phyloP scores from a whole-genome alignment of 768 basidiomycete genomes.

The Ephemerocybe angulata region DNA sequence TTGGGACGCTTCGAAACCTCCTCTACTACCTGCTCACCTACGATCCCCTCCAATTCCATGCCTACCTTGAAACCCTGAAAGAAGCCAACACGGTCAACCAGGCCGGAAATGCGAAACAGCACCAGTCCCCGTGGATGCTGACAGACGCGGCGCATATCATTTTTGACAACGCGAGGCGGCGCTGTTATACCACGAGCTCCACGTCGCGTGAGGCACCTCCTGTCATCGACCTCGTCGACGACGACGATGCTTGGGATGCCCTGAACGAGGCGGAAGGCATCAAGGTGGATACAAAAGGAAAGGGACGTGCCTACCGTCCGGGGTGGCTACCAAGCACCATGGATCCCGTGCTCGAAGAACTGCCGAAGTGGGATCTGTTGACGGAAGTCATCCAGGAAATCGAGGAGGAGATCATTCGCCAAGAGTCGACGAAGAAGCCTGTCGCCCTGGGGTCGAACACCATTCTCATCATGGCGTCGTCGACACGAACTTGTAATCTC shows the following conservation, averaged over 20 bases:
- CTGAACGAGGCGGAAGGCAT: conserved; percentile 58
- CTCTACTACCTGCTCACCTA: conserved; percentile 84
- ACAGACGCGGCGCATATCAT: conserved; percentile 89
- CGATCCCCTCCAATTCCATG: conserved; percentile 86
- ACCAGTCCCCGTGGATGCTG: conserved; percentile 86
- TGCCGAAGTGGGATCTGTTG: conserved; percentile 90
- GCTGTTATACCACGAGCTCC: conserved; percentile 65
- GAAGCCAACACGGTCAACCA: conserved; percentile 47
- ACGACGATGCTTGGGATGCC: conserved; percentile 75
- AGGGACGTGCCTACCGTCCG: conserved; percentile 30
- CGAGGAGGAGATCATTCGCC: conserved; percentile 76
- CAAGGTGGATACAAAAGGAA: conserved; percentile 7
- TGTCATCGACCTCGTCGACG: conserved; percentile 45
- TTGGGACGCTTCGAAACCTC: conserved; percentile 79
- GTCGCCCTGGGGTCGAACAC: conserved; percentile 58
- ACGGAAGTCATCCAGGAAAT: conserved; percentile 86
- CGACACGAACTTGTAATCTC: conserved; percentile 67
- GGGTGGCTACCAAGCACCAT: conserved; percentile 74
- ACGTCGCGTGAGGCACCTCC: neutral
- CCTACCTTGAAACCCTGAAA: conserved; percentile 85
- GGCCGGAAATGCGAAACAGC: conserved; percentile 53
- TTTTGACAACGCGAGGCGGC: conserved; percentile 70
- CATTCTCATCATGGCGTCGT: conserved; percentile 85
- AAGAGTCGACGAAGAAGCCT: conserved; percentile 39
- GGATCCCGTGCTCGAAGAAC: conserved; percentile 86